These are phyloP conservation scores for Fusarium acutatum DNA, from an alignment of 2,329 filamentous ascomycete genomes.

Conservation along the genomic window DNA sequence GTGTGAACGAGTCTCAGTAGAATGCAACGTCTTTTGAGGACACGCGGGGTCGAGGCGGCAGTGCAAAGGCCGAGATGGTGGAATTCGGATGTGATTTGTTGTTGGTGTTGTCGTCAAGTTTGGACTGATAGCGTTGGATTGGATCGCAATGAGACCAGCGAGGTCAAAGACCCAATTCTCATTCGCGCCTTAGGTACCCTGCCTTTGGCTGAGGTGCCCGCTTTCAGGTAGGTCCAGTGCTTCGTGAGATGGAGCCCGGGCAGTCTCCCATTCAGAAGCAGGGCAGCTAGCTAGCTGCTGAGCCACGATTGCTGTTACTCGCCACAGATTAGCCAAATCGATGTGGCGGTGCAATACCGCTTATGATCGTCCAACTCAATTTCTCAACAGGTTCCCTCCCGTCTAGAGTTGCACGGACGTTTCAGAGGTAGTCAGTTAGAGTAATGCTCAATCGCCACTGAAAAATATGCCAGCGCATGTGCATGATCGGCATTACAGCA, in stretches of 20 bases:
- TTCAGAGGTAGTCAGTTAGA: background rate
- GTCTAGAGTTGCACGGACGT: background rate
- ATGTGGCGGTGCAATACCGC: conserved; percentile 32
- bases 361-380: background rate
- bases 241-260: conserved; percentile 13
- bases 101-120: conserved; percentile 34
- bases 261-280: conserved; percentile 6
- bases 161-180: conserved; percentile 34
- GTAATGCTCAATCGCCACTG: conserved; percentile 12
- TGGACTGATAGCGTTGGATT: conserved; percentile 30
- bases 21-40: conserved; percentile 19
- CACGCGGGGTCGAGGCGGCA: conserved; percentile 26
- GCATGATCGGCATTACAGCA: conserved; percentile 23
- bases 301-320: conserved; percentile 11
- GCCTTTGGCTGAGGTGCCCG: conserved; percentile 11
- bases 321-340: conserved; percentile 13
- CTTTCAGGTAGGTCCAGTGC: background rate
- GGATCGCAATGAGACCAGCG: conserved; percentile 32
- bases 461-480: conserved; percentile 21
- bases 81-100: conserved; percentile 22
- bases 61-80: conserved; percentile 12
- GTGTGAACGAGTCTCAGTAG: background rate
- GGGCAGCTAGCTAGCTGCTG: conserved; percentile 8
- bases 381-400: conserved; percentile 20
- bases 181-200: conserved; percentile 31